Percentiles rank a stretch among this genome's conserved stretches.
phyloP scores from a whole-genome alignment of 441 rosid species.

The Rhodomyrtus psidioides region DNA sequence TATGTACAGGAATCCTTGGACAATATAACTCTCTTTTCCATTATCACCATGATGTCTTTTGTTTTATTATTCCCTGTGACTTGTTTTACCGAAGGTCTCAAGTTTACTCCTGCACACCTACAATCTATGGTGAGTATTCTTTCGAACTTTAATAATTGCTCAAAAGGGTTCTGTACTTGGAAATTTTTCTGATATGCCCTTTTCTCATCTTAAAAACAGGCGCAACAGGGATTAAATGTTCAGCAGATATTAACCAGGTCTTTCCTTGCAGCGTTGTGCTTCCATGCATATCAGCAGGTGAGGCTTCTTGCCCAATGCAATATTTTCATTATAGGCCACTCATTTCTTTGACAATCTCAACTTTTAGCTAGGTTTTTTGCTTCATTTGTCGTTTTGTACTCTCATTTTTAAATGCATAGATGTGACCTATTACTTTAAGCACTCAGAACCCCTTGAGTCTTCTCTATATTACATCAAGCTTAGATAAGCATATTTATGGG shows the following conservation, averaged over 20 bases:
- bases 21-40: conserved; percentile 93
- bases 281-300: conserved; percentile 99
- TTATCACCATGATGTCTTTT: conserved; percentile 89
- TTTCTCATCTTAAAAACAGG: conserved; percentile 17
- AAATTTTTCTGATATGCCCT: neutral
- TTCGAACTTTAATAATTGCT: neutral
- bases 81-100: conserved; percentile 77
- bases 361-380: neutral
- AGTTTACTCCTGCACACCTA: conserved; percentile 77
- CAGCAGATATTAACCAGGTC: conserved; percentile 55
- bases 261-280: conserved; percentile 78
- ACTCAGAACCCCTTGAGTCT: neutral
- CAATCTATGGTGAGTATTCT: conserved; percentile 73
- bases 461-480: neutral
- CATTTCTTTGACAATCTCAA: neutral
- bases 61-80: conserved; percentile 74
- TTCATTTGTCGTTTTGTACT: neutral
- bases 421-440: neutral
- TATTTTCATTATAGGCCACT: neutral
- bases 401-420: neutral
- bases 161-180: neutral
- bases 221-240: conserved; percentile 68
- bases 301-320: neutral
- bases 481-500: neutral
- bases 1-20: conserved; percentile 76